Evolutionary conservation across 345 rosid species (phyloP).

Genomic region (Geranium brycei): DNA sequence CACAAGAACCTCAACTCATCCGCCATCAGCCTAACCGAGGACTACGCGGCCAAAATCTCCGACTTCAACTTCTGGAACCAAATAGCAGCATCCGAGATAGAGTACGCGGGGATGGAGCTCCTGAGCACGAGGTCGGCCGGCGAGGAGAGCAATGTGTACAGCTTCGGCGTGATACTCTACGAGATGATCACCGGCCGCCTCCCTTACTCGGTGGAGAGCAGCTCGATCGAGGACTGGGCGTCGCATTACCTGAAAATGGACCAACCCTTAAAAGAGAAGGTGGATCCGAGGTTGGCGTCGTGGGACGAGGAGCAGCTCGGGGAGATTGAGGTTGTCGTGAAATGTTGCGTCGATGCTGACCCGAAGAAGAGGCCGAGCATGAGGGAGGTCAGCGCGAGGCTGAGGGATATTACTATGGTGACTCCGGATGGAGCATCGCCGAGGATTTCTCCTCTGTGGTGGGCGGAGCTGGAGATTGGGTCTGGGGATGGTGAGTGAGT

Average conservation of each 20-base stretch:
- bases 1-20: conserved; percentile 61
- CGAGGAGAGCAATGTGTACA: conserved; percentile 43
- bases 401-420: conserved; percentile 48
- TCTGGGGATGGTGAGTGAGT: conserved; percentile 34
- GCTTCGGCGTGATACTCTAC: conserved; percentile 58
- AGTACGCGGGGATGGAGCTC: conserved; percentile 15
- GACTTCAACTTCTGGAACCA: conserved; percentile 56
- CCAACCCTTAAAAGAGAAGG: conserved; percentile 27
- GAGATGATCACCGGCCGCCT: conserved; percentile 74
- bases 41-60: conserved; percentile 74
- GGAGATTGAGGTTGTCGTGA: conserved; percentile 42
- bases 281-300: conserved; percentile 61
- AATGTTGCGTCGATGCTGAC: conserved; percentile 43
- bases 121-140: conserved; percentile 16
- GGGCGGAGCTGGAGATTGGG: conserved; percentile 90
- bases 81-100: conserved; percentile 30
- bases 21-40: conserved; percentile 63
- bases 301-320: conserved; percentile 40
- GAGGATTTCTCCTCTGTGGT: conserved; percentile 84
- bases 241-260: conserved; percentile 33
- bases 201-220: conserved; percentile 29
- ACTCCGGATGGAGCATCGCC: conserved; percentile 50
- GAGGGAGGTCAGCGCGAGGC: conserved; percentile 37
- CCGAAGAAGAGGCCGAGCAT: conserved; percentile 46
- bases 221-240: conserved; percentile 41